Evolutionary conservation across 202 grass and related monocot genomes (phyloP).

Genomic region (Schoenoplectus tabernaemontani): DNA sequence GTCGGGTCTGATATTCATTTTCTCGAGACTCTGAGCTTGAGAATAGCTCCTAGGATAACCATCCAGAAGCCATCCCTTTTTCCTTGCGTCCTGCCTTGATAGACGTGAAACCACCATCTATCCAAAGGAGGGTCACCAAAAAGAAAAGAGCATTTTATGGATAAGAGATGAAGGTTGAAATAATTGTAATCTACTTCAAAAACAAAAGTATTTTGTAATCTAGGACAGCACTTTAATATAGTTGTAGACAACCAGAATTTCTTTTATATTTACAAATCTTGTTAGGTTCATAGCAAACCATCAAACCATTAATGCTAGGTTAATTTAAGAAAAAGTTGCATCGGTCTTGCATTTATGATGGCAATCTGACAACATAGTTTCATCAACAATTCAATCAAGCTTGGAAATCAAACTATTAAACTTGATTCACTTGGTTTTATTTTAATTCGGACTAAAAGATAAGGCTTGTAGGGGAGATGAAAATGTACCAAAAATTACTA

Average conservation of each 20-base stretch:
- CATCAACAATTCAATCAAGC: neutral
- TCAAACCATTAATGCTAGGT: neutral
- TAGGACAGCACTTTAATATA: neutral
- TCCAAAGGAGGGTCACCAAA: slow-evolving; percentile 5
- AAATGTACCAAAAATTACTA: neutral
- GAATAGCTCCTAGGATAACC: slow-evolving; percentile 78
- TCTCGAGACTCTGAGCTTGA: slow-evolving; percentile 82
- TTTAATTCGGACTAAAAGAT: neutral
- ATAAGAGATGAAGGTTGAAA: neutral
- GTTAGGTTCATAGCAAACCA: neutral
- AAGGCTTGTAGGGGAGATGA: neutral
- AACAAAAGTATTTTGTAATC: neutral
- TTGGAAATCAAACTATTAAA: neutral
- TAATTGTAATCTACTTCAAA: neutral
- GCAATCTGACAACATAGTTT: neutral
- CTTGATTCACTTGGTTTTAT: neutral
- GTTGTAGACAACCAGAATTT: neutral
- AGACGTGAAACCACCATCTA: slow-evolving; percentile 80
- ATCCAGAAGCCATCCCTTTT: slow-evolving; percentile 93
- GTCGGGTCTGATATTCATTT: slow-evolving; percentile 66
- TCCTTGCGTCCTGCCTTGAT: slow-evolving; percentile 57
- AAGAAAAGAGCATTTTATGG: slow-evolving; percentile 12
- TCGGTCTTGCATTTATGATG: neutral
- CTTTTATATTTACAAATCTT: neutral
- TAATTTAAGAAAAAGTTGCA: neutral